These are phyloP conservation scores for Eucalyptus globulus DNA, from an alignment of 345 rosid genomes.

Conservation along the genomic window DNA sequence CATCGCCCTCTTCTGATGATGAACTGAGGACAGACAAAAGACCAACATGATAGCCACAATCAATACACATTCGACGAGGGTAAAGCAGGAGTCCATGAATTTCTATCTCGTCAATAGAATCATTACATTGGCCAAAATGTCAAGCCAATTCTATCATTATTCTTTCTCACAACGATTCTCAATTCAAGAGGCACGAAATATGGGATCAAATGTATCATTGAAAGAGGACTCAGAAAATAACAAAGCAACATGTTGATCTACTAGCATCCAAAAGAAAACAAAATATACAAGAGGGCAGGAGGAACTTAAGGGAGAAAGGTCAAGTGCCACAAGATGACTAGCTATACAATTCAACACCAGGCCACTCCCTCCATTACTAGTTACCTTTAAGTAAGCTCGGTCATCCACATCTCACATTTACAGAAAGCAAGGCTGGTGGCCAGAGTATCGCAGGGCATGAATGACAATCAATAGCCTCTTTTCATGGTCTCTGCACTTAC, in stretches of 20 bases:
- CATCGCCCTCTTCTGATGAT: conserved; percentile 16
- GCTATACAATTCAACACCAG: background rate
- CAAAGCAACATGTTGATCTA: background rate
- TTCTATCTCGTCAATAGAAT: background rate
- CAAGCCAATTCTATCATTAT: background rate
- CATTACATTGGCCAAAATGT: background rate
- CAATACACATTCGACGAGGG: background rate
- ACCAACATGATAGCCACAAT: background rate
- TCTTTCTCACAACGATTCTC: background rate
- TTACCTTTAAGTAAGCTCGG: background rate
- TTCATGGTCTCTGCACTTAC: background rate
- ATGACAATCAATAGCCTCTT: background rate
- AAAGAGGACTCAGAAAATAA: background rate
- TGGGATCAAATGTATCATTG: background rate
- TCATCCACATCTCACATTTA: background rate
- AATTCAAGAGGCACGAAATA: background rate
- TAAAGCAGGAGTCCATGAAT: background rate
- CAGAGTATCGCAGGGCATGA: background rate
- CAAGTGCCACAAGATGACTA: background rate
- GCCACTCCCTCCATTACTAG: background rate
- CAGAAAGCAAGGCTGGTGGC: background rate
- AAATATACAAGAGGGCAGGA: background rate
- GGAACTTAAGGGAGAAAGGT: background rate
- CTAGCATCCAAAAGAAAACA: background rate
- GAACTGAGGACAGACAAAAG: conserved; percentile 21